These are phyloP conservation scores for Hypoxylon sp. DNA, from an alignment of 2,329 filamentous ascomycete genomes.

Conservation along the genomic window DNA sequence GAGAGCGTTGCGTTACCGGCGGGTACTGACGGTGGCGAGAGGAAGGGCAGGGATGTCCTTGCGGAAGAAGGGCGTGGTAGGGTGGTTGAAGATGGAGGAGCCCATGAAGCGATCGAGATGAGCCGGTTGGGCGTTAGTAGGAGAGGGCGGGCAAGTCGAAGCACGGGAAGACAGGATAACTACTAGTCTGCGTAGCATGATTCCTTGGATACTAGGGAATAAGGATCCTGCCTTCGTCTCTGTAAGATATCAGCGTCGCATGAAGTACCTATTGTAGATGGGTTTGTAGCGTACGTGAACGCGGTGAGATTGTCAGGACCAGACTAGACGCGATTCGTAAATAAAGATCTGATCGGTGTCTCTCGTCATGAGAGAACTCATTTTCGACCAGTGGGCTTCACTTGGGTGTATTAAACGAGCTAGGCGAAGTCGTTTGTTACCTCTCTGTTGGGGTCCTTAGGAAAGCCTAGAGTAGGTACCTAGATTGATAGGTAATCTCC, in stretches of 20 bases:
- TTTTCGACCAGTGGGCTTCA: neutral
- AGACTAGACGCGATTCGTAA: neutral
- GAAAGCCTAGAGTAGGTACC: neutral
- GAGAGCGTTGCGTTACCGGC: constrained; percentile 21
- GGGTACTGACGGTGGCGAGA: constrained; percentile 7
- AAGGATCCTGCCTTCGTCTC: too few relatives aligned
- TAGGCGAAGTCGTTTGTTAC: neutral
- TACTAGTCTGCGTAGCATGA: neutral
- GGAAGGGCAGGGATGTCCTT: constrained; percentile 55
- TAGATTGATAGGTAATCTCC: neutral
- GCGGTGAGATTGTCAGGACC: constrained; percentile 2
- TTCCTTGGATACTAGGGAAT: neutral
- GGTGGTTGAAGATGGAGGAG: constrained; percentile 25
- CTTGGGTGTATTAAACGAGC: neutral
- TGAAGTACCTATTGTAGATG: neutral
- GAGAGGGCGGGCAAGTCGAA: constrained; percentile 39
- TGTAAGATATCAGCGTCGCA: neutral
- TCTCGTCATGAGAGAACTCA: neutral
- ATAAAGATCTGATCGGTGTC: neutral
- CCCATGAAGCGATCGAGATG: constrained; percentile 51
- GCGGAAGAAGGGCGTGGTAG: constrained; percentile 56
- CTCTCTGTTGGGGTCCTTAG: neutral
- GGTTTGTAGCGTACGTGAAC: constrained; percentile 4
- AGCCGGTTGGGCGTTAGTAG: constrained; percentile 45
- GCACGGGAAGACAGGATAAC: constrained; percentile 16